Evolutionary conservation across 768 basidiomycete genomes (phyloP), one percentile per base, ranked within the genome.

Genomic region (Podaxis carcinomalis): DNA sequence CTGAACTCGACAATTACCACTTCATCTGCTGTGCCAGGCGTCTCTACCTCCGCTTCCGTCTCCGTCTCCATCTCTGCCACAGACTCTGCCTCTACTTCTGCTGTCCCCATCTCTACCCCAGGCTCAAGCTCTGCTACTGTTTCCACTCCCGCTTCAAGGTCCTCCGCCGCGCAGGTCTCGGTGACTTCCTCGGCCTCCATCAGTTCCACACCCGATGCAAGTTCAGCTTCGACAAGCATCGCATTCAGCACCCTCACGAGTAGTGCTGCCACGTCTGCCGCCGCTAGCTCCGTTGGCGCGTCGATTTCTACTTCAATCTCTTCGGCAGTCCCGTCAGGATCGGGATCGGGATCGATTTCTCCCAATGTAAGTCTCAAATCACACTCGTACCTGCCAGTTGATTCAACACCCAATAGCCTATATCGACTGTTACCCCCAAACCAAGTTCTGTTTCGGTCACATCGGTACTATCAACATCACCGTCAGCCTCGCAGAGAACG

Each of bases 1-100:
- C 69, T 75, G 66, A 69, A 70, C 21, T 57, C 64, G 52, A 52
- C 42, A 37, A 63, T 62, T 46, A 51, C 60, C 35, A 46, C 59
- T 27, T 52, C 61, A 2, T 51, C 63, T 40, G 53, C 61, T 32
- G 59, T 25, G 42, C 62, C 63, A 42, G 63, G 65, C 10, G 40
- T 67, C 27, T 61, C 64, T 37, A 49, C 51, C 36, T 56, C 56
- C 4, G 16, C 64, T 13, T 53, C 66, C 49, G 55, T 62, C 4
- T 40, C 60, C 10, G 56, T 56, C 37, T 59, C 62, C 21, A 44
- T 59, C 35, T 50, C 59, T 3, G 47, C 62, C 27, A 42, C 63
- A 4, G 39, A 65, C 32, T 61, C 64, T 36, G 47, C 52, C 32
- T 57, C 56, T 11, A 25, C 65, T 9, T 53, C 67, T 47, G 57